Conservation (phyloP, 2,329 filamentous ascomycete species). For the Pestalotiopsis sp. region DNA sequence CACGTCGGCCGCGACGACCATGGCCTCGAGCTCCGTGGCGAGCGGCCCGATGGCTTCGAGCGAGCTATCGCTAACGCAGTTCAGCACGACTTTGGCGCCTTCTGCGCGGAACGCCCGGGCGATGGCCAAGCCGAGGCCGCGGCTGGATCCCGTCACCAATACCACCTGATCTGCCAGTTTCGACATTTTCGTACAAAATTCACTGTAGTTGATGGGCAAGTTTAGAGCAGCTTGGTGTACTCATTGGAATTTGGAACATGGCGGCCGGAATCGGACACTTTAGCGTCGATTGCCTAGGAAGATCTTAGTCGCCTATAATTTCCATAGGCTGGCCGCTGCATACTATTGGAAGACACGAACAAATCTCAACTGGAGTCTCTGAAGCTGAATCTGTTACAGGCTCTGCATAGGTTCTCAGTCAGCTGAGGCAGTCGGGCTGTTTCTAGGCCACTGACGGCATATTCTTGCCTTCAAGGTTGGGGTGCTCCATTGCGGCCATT, state of each 20-base stretch:
- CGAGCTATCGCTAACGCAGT: neutral
- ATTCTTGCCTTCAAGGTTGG: no score
- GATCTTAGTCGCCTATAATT: no score
- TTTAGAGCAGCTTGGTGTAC: neutral
- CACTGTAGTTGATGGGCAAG: neutral
- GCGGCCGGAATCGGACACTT: neutral
- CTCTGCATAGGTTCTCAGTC: no score
- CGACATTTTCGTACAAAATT: neutral
- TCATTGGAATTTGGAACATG: neutral
- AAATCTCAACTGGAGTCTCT: no score
- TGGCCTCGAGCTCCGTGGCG: slow-evolving; percentile 5
- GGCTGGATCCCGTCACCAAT: slow-evolving; percentile 10
- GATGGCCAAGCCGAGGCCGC: slow-evolving; percentile 11
- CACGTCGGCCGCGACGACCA: slow-evolving; percentile 14
- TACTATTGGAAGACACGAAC: no score
- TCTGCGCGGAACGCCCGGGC: slow-evolving; percentile 8
- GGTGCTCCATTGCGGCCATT: no score
- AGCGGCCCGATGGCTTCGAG: neutral
- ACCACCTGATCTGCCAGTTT: slow-evolving; percentile 11
- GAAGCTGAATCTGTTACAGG: no score
- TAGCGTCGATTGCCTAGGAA: neutral
- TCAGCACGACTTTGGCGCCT: slow-evolving; percentile 11
- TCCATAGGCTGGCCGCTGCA: no score
- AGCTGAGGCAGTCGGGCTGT: no score
- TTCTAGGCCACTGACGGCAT: no score